Evolutionary conservation across 345 rosid genomes (phyloP), one percentile per base, ranked within the genome.

Genomic region (Combretum micranthum): DNA sequence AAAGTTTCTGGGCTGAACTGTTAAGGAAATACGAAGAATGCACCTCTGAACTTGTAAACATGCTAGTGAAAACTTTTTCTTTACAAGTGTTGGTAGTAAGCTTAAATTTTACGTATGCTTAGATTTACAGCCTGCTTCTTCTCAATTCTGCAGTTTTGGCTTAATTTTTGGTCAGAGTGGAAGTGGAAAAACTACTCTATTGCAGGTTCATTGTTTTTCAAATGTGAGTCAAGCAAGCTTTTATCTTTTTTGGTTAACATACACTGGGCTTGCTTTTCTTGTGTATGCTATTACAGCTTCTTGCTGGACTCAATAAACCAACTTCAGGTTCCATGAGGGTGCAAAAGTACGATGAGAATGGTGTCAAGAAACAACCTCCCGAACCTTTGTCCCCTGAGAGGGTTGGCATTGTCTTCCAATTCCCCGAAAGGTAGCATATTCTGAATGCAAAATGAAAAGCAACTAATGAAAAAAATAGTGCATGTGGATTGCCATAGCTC

Each of bases 111-210:
- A 19, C 1, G 37, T 23, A 12, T 14, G 15, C 18, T 32, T 49
- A 42, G 20, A 43, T 58, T 37, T 64, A 49, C 39, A 67, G 14
- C 59, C 56, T 39, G 42, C 60, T 53, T 26, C 47, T 50, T 50
- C 32, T 17, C 20, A 56, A 67, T 53, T 11, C 50, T 75, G 68
- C 80, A 86, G 98, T 71, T 84, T 92, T 76, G 98, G 98, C 58
- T 80, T 92, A 78, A 75, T 92, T 62, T 92, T 84, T 81, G 98
- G 98, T 56, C 83, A 75, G 75, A 92, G 98, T 69, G 96, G 98
- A 70, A 88, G 93, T 44, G 98, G 98, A 22, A 92, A 92, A 75
- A 92, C 95, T 64, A 92, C 98, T 23, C 87, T 88, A 21, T 72
- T 92, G 73, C 96, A 88, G 95, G 96, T 88, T 25, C 42, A 51